Conservation (phyloP, 2,329 filamentous ascomycete genomes). For the Nemania sp. region DNA sequence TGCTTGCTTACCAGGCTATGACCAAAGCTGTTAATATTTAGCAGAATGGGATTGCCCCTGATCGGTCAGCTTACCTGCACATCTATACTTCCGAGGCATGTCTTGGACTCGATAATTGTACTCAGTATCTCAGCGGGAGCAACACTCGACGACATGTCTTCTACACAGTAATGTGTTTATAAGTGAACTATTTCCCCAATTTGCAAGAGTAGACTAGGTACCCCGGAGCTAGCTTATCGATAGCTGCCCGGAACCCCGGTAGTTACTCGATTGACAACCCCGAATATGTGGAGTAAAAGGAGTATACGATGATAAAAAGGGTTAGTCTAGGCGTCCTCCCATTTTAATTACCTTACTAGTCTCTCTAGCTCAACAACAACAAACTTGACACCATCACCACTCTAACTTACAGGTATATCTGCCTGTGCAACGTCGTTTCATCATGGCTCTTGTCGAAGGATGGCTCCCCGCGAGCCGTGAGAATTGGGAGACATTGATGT, state of each 20-base stretch:
- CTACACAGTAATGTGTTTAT: not conserved
- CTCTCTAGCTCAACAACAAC: not conserved
- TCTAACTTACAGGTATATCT: not conserved
- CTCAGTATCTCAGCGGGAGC: not conserved
- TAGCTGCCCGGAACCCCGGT: not conserved
- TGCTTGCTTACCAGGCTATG: slow-evolving; percentile 33
- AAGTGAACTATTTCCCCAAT: no score
- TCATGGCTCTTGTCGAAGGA: slow-evolving; percentile 62
- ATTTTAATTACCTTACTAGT: not conserved
- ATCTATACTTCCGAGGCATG: slow-evolving; percentile 31
- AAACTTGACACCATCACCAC: slow-evolving; percentile 6
- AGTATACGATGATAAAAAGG: not conserved
- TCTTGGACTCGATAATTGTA: not conserved
- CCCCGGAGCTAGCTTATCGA: slow-evolving; percentile 9
- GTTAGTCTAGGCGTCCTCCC: slow-evolving; percentile 7
- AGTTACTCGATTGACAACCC: not conserved
- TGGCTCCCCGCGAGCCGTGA: slow-evolving; percentile 70
- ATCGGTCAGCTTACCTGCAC: slow-evolving; percentile 25
- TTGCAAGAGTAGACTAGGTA: no score
- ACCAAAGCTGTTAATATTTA: slow-evolving; percentile 5
- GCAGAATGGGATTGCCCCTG: not conserved
- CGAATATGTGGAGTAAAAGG: not conserved
- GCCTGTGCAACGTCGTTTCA: not conserved
- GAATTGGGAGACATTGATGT: slow-evolving; percentile 67
- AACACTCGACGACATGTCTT: not conserved